Conservation (phyloP, 495 filamentous ascomycete species). For the Recurvomyces mirabilis region DNA sequence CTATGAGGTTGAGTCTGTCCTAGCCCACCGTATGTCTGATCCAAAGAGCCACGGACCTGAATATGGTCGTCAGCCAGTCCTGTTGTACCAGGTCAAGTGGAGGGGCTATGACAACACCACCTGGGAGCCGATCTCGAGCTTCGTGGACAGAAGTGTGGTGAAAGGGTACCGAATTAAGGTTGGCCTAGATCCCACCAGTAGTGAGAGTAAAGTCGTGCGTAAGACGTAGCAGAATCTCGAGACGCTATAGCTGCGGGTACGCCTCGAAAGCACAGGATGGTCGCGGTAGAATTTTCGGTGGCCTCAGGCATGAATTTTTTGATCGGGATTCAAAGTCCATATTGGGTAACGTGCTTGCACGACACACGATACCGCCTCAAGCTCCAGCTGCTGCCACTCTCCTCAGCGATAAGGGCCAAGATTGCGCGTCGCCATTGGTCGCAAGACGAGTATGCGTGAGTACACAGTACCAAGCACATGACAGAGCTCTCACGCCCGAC, state of each 20-base stretch:
- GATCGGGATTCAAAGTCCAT: too few species aligned
- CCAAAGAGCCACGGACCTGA: slow-evolving; percentile 8
- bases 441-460: not conserved
- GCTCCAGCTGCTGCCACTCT: too few species aligned
- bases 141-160: slow-evolving; percentile 7
- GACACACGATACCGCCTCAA: too few species aligned
- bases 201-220: too few species aligned
- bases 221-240: too few species aligned
- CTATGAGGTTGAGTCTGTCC: slow-evolving; percentile 8
- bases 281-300: too few species aligned
- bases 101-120: slow-evolving; percentile 10
- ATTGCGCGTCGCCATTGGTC: not conserved
- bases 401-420: too few species aligned
- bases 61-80: slow-evolving; percentile 11
- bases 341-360: too few species aligned
- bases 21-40: slow-evolving; percentile 14
- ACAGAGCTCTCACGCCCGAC: not conserved
- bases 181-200: too few species aligned
- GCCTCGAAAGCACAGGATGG: too few species aligned
- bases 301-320: slow-evolving; percentile 1
- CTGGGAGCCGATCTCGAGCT: slow-evolving; percentile 15
- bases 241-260: not conserved
- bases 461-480: not conserved
- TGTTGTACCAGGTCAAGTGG: slow-evolving; percentile 22
- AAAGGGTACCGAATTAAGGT: slow-evolving; percentile 1